Evolutionary conservation across 2,329 filamentous ascomycete species (phyloP), one percentile per base, ranked within the genome.

Genomic region (Cladorrhinum sp.): DNA sequence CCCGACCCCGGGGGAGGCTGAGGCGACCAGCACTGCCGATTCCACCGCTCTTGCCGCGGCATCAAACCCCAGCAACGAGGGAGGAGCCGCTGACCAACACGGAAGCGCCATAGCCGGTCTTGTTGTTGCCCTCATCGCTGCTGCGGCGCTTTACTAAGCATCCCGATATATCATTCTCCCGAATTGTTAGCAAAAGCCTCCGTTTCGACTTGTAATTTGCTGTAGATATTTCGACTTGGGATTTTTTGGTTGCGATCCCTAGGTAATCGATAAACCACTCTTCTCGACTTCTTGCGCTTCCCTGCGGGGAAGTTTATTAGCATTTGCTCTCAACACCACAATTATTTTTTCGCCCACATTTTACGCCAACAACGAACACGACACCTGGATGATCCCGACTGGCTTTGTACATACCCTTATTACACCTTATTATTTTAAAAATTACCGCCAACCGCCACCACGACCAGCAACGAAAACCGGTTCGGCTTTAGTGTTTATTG

Each of bases 61-160:
- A 21, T 64, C 70, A 10, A 58, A 68, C 20, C 68, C 70, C 9
- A 69, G 78, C 66, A 82, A 75, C 63, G 80, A 82, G 65, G 79
- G 77, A 20, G 69, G 68, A 4, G 73, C 69, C 5, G 75, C 75
- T 16, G 78, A 77, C 51, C 77, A 83, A 65, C 79, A 80, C 55
- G 79, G 78, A 57, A 76, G 79, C 54, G 81, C 83, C 55, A 71
- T 83, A 42, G 82, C 77, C 7, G 82, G 83, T 51, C 75, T 86
- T 21, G 74, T 86, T 49, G 76, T 86, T 51, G 83, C 83, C 57
- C 76, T 86, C 50, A 74, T 84, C 30, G 83, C 81, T 23, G 79
- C 82, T 24, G 77, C 78, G 16, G 81, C 76, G 66, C 73, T 83
- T 64, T 78, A 79, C 64, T 83, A 52, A 62, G 49, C 33, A 21